A percentile compares a stretch with the other conserved stretches of the same genome.
phyloP scores from a whole-genome alignment of 805 yeast species.

The Saccharomycopsis lassenensis region DNA sequence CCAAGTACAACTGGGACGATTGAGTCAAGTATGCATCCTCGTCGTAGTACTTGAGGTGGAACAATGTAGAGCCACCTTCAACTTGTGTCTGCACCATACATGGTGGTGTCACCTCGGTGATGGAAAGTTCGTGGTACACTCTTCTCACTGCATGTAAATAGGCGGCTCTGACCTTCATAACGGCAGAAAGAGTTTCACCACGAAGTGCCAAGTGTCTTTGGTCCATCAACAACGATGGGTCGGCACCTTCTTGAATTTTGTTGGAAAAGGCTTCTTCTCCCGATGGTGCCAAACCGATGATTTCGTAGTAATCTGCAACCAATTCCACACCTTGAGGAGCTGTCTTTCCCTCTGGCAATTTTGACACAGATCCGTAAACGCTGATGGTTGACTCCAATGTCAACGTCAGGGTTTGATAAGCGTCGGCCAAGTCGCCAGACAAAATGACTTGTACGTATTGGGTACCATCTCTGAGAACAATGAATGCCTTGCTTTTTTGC shows the following conservation, averaged over 20 bases:
- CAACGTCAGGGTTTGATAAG: slow-evolving; percentile 71
- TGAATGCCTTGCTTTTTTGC: slow-evolving; percentile 85
- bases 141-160: slow-evolving; percentile 65
- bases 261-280: slow-evolving; percentile 95
- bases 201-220: slow-evolving; percentile 93
- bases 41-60: slow-evolving; percentile 88
- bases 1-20: slow-evolving; percentile 92
- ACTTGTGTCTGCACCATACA: slow-evolving; percentile 99
- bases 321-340: slow-evolving; percentile 98
- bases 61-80: slow-evolving; percentile 97
- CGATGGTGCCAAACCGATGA: slow-evolving; percentile 88
- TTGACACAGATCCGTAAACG: slow-evolving; percentile 68
- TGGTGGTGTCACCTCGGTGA: slow-evolving; percentile 95
- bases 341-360: slow-evolving; percentile 88
- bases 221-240: slow-evolving; percentile 84
- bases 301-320: slow-evolving; percentile 78
- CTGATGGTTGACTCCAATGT: slow-evolving; percentile 82
- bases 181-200: slow-evolving; percentile 89
- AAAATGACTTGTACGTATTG: slow-evolving; percentile 84
- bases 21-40: slow-evolving; percentile 96
- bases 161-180: slow-evolving; percentile 88
- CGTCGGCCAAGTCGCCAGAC: slow-evolving; percentile 85
- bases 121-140: slow-evolving; percentile 60
- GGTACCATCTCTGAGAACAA: slow-evolving; percentile 91
- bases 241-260: slow-evolving; percentile 88